Conservation (phyloP, 2,329 filamentous ascomycete species). For the Chaetomium sp. region DNA sequence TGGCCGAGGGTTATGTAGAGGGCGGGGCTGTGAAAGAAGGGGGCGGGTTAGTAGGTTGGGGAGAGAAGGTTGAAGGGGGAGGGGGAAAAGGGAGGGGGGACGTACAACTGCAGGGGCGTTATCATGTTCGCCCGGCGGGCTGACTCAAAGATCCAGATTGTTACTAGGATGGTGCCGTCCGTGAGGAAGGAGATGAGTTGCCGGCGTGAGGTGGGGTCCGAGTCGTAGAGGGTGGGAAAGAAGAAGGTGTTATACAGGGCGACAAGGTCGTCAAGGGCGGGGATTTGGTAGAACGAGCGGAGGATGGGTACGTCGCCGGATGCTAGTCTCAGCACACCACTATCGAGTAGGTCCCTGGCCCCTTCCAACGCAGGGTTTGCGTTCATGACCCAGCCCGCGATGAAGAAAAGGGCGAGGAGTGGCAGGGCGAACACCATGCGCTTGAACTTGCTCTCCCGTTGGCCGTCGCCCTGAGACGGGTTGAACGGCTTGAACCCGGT, state of each 20-base stretch:
- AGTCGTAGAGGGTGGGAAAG: slow-evolving; percentile 25
- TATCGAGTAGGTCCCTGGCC: slow-evolving; percentile 6
- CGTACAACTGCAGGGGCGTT: slow-evolving; percentile 25
- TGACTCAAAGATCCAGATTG: slow-evolving; percentile 29
- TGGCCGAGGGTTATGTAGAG: slow-evolving; percentile 27
- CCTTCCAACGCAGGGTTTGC: background rate
- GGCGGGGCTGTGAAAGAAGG: slow-evolving; percentile 18
- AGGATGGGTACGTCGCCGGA: slow-evolving; percentile 19
- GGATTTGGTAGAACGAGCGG: slow-evolving; percentile 23
- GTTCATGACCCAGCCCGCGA: slow-evolving; percentile 23
- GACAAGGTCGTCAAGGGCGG: slow-evolving; percentile 25
- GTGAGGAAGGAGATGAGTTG: slow-evolving; percentile 28
- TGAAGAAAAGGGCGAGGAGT: slow-evolving; percentile 14
- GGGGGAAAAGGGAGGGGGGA: background rate
- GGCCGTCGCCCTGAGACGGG: slow-evolving; percentile 23
- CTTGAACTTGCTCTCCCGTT: slow-evolving; percentile 27
- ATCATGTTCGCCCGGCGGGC: slow-evolving; percentile 27
- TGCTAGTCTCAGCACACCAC: slow-evolving; percentile 3
- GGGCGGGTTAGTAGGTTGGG: background rate
- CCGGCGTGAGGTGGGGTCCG: slow-evolving; percentile 12
- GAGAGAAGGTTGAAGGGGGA: background rate
- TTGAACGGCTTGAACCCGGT: slow-evolving; percentile 28
- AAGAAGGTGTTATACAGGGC: slow-evolving; percentile 27
- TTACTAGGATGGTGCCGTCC: slow-evolving; percentile 24
- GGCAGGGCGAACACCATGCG: slow-evolving; percentile 24